phyloP scores from a whole-genome alignment of 1,139 yeast species.

The Yamadazyma kanchanaburiensis region DNA sequence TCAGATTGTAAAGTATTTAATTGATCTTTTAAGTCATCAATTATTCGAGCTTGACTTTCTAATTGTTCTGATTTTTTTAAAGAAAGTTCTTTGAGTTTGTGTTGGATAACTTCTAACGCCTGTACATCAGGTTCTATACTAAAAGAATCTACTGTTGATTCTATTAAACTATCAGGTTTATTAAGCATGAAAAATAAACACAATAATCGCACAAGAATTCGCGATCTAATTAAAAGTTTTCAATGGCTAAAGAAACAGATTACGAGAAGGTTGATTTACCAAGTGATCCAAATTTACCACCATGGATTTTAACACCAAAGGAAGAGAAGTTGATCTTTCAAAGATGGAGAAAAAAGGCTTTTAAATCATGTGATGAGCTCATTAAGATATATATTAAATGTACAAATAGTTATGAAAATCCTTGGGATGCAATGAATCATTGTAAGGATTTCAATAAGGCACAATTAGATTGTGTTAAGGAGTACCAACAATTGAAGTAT shows the following conservation, averaged over 20 bases:
- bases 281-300: slow-evolving; percentile 54
- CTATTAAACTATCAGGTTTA: slow-evolving; percentile 34
- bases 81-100: slow-evolving; percentile 24
- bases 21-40: slow-evolving; percentile 19
- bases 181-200: too few species aligned
- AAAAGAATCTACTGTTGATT: slow-evolving; percentile 44
- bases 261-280: slow-evolving; percentile 41
- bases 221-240: too few species aligned
- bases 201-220: too few species aligned
- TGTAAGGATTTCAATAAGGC: slow-evolving; percentile 32
- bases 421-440: slow-evolving; percentile 62
- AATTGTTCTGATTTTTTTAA: too few species aligned
- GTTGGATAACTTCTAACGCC: too few species aligned
- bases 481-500: slow-evolving; percentile 62
- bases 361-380: slow-evolving; percentile 65
- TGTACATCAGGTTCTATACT: slow-evolving; percentile 40
- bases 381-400: slow-evolving; percentile 50
- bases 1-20: slow-evolving; percentile 19
- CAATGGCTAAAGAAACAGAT: slow-evolving; percentile 26
- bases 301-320: slow-evolving; percentile 82
- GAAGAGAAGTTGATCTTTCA: slow-evolving; percentile 82
- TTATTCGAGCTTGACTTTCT: slow-evolving; percentile 20
- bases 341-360: slow-evolving; percentile 74
- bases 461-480: slow-evolving; percentile 55
- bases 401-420: slow-evolving; percentile 36